A percentile compares a stretch with the other conserved stretches of the same genome.
Conservation (phyloP, 352 stramenopile genomes). For the Phytophthora capsici region DNA sequence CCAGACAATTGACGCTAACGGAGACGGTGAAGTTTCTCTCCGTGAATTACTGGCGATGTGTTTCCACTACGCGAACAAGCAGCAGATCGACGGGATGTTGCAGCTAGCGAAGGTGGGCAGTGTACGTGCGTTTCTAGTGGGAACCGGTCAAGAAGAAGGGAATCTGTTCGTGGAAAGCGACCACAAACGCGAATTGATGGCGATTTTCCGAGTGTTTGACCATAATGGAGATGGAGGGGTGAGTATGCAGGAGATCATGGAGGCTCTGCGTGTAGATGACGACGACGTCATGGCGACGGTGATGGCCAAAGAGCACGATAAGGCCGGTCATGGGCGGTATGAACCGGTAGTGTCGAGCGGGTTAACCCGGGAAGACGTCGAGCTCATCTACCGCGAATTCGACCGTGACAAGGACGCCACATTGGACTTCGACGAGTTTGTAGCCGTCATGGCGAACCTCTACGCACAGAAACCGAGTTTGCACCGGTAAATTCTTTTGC, state of each 20-base stretch:
- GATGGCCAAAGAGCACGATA: slow-evolving; percentile 42
- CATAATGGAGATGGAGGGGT: slow-evolving; percentile 69
- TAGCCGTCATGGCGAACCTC: slow-evolving; percentile 59
- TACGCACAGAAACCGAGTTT: slow-evolving; percentile 36
- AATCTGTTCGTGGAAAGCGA: slow-evolving; percentile 35
- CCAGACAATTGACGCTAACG: slow-evolving; percentile 74
- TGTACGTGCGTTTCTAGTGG: slow-evolving; percentile 55
- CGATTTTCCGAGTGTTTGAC: slow-evolving; percentile 78
- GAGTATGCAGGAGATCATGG: slow-evolving; percentile 77
- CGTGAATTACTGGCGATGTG: slow-evolving; percentile 68
- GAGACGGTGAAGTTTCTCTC: slow-evolving; percentile 60
- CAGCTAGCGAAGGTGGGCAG: slow-evolving; percentile 73
- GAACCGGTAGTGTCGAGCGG: slow-evolving; percentile 37
- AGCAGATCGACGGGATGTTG: slow-evolving; percentile 73
- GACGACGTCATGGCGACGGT: slow-evolving; percentile 62
- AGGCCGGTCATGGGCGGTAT: slow-evolving; percentile 11
- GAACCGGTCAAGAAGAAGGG: not conserved
- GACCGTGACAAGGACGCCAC: slow-evolving; percentile 55
- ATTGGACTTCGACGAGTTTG: slow-evolving; percentile 78
- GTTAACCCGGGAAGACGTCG: slow-evolving; percentile 66
- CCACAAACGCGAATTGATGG: slow-evolving; percentile 53
- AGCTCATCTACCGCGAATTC: slow-evolving; percentile 62
- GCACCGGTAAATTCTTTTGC: not conserved
- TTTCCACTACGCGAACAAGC: slow-evolving; percentile 68
- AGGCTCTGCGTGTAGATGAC: slow-evolving; percentile 68